Percentiles rank a stretch among this genome's conserved stretches.
phyloP scores from a whole-genome alignment of 2,329 filamentous ascomycete genomes.

The Alternaria sp. region DNA sequence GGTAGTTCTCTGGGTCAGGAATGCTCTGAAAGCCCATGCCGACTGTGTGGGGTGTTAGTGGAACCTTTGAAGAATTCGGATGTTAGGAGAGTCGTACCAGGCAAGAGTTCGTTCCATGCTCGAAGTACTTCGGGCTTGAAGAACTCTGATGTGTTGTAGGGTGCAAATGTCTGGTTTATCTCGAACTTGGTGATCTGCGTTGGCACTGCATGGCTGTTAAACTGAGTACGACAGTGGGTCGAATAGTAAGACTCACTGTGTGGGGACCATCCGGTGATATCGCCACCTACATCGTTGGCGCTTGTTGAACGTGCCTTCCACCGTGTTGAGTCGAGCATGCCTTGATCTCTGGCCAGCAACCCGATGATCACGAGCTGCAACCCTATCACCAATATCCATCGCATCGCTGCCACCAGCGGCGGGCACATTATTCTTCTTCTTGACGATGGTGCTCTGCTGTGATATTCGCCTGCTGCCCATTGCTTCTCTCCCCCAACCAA shows the following conservation, averaged over 20 bases:
- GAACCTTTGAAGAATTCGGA: too few relatives aligned
- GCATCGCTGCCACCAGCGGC: conserved; percentile 25
- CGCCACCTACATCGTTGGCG: conserved; percentile 42
- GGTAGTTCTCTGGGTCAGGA: conserved; percentile 37
- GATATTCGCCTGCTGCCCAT: conserved; percentile 33
- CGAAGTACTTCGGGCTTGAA: conserved; percentile 44
- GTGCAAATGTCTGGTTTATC: conserved; percentile 47
- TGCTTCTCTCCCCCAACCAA: conserved; percentile 41
- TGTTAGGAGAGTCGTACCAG: conserved; percentile 17
- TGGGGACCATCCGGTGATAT: conserved; percentile 45
- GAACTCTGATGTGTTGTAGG: conserved; percentile 49
- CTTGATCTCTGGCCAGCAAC: conserved; percentile 43
- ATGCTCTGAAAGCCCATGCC: conserved; percentile 49
- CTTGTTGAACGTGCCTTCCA: conserved; percentile 34
- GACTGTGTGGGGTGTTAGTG: conserved; percentile 19
- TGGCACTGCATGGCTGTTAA: conserved; percentile 32
- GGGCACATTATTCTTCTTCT: conserved; percentile 30
- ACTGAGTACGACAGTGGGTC: neutral
- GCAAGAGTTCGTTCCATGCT: conserved; percentile 47
- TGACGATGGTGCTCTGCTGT: conserved; percentile 23
- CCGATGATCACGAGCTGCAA: conserved; percentile 44
- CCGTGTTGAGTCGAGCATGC: conserved; percentile 33
- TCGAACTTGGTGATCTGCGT: conserved; percentile 46
- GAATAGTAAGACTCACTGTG: conserved; percentile 31
- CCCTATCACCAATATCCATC: conserved; percentile 44